phyloP scores from a whole-genome alignment of 805 yeast genomes.

The Cyberlindnera euphorbiae region DNA sequence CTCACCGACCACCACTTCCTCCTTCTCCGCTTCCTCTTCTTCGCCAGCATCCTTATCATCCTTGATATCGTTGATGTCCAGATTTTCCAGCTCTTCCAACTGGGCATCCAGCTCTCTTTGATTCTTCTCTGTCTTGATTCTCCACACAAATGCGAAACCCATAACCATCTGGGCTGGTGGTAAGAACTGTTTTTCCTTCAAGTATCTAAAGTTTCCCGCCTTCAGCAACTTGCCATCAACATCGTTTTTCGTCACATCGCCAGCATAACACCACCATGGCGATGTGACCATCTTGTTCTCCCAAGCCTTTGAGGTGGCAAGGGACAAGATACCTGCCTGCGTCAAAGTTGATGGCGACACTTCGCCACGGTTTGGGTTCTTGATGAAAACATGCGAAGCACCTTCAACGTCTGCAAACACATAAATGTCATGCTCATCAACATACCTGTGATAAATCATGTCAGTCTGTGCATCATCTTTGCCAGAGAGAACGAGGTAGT shows the following conservation, averaged over 20 bases:
- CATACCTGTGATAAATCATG: conserved; percentile 71
- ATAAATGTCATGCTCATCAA: conserved; percentile 65
- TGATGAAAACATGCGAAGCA: conserved; percentile 70
- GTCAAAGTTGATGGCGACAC: conserved; percentile 82
- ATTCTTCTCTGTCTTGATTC: conserved; percentile 54
- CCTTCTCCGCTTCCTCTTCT: conserved; percentile 9
- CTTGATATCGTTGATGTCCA: conserved; percentile 14
- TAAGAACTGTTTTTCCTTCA: conserved; percentile 49
- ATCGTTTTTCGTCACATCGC: conserved; percentile 66
- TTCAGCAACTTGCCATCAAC: conserved; percentile 54
- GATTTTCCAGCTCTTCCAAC: conserved; percentile 18
- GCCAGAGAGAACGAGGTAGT: conserved; percentile 82
- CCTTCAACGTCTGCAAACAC: conserved; percentile 74
- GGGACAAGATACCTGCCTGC: conserved; percentile 87
- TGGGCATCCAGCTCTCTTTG: conserved; percentile 30
- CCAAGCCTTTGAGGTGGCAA: conserved; percentile 86
- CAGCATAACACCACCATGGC: conserved; percentile 79
- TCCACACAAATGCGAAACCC: conserved; percentile 85
- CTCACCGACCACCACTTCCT: neutral
- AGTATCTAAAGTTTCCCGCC: conserved; percentile 55
- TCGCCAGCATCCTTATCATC: conserved; percentile 3
- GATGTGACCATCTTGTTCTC: conserved; percentile 75
- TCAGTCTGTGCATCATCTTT: conserved; percentile 78
- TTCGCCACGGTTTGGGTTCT: conserved; percentile 69
- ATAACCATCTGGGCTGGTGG: conserved; percentile 82